These are phyloP conservation scores for Calonectria hawksworthii DNA, from an alignment of 2,329 filamentous ascomycete species.

Conservation along the genomic window DNA sequence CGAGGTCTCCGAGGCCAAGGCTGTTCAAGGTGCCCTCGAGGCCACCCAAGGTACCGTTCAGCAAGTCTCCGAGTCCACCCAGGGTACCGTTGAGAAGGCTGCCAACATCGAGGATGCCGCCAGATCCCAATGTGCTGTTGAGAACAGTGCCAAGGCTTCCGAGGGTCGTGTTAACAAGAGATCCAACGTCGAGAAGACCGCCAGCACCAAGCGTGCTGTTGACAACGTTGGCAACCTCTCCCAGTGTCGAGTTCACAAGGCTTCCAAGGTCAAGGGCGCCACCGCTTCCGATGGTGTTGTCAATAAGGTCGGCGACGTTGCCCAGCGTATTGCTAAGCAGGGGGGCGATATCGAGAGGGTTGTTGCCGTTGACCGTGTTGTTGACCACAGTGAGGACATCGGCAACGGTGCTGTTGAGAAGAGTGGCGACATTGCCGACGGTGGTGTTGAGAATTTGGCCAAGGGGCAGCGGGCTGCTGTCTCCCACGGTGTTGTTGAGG, in stretches of 20 bases:
- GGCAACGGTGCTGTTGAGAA: not conserved
- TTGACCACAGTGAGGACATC: not conserved
- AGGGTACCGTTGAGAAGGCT: not conserved
- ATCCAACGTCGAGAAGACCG: not conserved
- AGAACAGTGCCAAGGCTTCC: not conserved
- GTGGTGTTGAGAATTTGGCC: not conserved
- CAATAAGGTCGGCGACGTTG: not conserved
- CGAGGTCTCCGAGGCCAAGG: not conserved
- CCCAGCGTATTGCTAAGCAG: not conserved
- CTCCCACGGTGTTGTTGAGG: not conserved
- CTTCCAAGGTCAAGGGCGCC: not conserved
- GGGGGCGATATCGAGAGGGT: not conserved
- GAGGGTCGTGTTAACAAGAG: not conserved
- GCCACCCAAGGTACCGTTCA: not conserved
- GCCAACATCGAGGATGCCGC: not conserved
- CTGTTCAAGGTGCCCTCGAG: not conserved
- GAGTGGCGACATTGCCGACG: not conserved
- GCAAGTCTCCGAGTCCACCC: not conserved
- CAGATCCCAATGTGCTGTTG: not conserved
- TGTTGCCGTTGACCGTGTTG: not conserved
- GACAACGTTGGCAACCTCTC: not conserved
- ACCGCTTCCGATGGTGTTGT: not conserved
- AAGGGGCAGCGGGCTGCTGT: not conserved
- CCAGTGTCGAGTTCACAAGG: not conserved
- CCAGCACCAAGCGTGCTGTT: not conserved